These are phyloP conservation scores for Botrytis galanthina DNA, from an alignment of 2,329 filamentous ascomycete genomes.

Conservation along the genomic window DNA sequence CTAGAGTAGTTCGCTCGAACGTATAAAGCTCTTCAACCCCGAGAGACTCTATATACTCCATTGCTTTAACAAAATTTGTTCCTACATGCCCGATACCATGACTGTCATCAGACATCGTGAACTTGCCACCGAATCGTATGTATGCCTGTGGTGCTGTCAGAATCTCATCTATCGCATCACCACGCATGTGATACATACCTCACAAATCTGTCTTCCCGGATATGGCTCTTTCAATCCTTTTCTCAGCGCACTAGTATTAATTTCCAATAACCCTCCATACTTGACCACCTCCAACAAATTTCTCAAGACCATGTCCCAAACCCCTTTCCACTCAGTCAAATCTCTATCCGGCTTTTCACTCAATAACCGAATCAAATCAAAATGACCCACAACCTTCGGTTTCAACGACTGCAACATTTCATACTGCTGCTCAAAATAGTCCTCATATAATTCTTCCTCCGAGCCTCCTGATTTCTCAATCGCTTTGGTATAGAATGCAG, in stretches of 20 bases:
- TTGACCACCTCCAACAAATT: conserved; percentile 69
- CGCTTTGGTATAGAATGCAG: conserved; percentile 55
- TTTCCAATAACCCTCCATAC: conserved; percentile 82
- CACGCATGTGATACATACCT: conserved; percentile 39
- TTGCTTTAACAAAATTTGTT: conserved; percentile 72
- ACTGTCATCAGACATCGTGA: conserved; percentile 93
- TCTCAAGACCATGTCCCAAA: conserved; percentile 72
- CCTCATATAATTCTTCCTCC: conserved; percentile 72
- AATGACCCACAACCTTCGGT: conserved; percentile 85
- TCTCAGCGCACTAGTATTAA: conserved; percentile 82
- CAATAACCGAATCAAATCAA: conserved; percentile 84
- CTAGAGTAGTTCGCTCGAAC: conserved; percentile 23
- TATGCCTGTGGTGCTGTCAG: conserved; percentile 49
- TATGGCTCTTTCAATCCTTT: conserved; percentile 93
- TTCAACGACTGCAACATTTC: conserved; percentile 72
- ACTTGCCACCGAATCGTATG: conserved; percentile 68
- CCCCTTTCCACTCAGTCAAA: conserved; percentile 54
- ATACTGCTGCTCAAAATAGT: conserved; percentile 85
- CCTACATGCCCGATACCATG: conserved; percentile 84
- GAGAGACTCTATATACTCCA: conserved; percentile 67
- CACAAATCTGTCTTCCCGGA: conserved; percentile 73
- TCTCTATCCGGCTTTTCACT: conserved; percentile 66
- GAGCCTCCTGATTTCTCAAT: conserved; percentile 47
- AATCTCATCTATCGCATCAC: background rate
- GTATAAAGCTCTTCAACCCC: conserved; percentile 59